Conservation (phyloP, 441 rosid species). For the Brassica hybrid region DNA sequence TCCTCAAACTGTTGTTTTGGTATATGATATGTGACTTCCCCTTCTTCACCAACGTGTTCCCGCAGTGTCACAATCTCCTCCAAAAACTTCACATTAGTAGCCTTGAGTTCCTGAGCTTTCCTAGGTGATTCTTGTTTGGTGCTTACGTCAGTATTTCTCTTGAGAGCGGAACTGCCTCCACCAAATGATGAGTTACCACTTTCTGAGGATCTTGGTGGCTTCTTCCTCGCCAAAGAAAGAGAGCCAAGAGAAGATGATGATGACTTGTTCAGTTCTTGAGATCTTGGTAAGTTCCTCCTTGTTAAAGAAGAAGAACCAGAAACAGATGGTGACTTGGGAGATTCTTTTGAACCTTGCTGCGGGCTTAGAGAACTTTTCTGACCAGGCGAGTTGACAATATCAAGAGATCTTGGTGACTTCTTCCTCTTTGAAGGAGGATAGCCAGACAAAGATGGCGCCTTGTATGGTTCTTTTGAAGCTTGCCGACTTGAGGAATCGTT, state of each 20-base stretch:
- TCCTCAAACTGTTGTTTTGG: slow-evolving; percentile 38
- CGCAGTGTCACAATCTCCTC: slow-evolving; percentile 31
- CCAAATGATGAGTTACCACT: slow-evolving; percentile 18
- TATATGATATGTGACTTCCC: slow-evolving; percentile 40
- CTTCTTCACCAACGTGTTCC: slow-evolving; percentile 35
- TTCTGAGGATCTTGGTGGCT: slow-evolving; percentile 31
- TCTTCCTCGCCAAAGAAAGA: slow-evolving; percentile 25
- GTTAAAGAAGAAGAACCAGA: slow-evolving; percentile 24
- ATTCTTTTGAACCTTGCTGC: slow-evolving; percentile 27
- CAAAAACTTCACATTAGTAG: slow-evolving; percentile 27
- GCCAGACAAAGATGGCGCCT: slow-evolving; percentile 5
- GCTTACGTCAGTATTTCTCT: slow-evolving; percentile 13
- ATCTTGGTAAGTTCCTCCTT: slow-evolving; percentile 23
- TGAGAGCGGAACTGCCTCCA: slow-evolving; percentile 12
- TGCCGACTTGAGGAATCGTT: slow-evolving; percentile 12
- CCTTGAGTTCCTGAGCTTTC: slow-evolving; percentile 18
- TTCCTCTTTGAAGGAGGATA: slow-evolving; percentile 25
- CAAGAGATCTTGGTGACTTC: slow-evolving; percentile 27
- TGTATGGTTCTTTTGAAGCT: slow-evolving; percentile 28
- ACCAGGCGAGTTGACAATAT: slow-evolving; percentile 22
- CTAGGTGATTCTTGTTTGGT: slow-evolving; percentile 17
- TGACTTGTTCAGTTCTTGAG: slow-evolving; percentile 28
- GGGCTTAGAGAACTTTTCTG: slow-evolving; percentile 13
- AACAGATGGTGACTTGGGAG: slow-evolving; percentile 14
- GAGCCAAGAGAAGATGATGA: slow-evolving; percentile 7